Conservation (phyloP, 345 rosid genomes). For the Gynandropsis gynandra region DNA sequence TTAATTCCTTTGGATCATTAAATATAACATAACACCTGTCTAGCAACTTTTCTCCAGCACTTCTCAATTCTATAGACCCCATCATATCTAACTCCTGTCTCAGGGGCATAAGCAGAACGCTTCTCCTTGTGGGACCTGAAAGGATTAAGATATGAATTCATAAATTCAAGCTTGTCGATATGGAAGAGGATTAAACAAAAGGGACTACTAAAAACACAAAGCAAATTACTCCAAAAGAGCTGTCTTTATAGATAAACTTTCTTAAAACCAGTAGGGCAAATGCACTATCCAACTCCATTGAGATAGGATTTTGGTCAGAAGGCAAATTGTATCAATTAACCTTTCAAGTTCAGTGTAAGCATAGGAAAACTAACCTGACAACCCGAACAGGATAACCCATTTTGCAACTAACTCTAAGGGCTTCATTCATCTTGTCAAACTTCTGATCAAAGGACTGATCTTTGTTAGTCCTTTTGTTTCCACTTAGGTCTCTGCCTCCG, state of each 20-base stretch:
- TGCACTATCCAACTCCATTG: no score
- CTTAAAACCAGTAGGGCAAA: no score
- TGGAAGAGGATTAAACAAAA: no score
- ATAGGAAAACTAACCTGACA: constrained; percentile 40
- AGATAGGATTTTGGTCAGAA: no score
- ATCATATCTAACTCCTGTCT: constrained; percentile 57
- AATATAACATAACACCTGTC: no score
- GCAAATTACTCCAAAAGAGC: no score
- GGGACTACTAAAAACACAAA: no score
- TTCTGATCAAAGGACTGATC: constrained; percentile 50
- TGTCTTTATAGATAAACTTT: no score
- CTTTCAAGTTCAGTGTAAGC: no score
- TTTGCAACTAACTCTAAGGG: constrained; percentile 58
- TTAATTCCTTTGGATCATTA: no score
- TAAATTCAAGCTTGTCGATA: not conserved
- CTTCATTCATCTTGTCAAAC: constrained; percentile 48
- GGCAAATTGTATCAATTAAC: no score
- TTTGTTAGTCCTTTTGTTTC: constrained; percentile 41
- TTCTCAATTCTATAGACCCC: constrained; percentile 66
- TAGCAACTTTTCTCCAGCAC: constrained; percentile 62
- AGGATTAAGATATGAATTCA: not conserved
- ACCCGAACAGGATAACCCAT: constrained; percentile 90
- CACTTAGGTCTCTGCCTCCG: constrained; percentile 18
- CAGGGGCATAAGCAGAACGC: constrained; percentile 60
- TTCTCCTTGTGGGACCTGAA: constrained; percentile 56